Base-by-base conservation (phyloP, 495 filamentous ascomycete genomes). In the Penicillium paxilli region DNA sequence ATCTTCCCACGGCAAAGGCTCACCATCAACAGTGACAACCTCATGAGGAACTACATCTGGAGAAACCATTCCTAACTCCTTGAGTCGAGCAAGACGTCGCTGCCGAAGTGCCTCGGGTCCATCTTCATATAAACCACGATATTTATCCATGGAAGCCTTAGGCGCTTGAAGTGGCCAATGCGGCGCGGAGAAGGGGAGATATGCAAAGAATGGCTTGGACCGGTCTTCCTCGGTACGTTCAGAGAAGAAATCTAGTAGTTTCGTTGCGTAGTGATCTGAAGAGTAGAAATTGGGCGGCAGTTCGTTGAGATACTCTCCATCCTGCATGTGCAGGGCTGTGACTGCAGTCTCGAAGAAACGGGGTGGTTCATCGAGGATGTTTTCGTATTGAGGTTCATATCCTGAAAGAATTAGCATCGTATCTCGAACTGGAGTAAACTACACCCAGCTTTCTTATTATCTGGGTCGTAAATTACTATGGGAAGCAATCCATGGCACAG, bases 131-230 rank as follows among this genome's bases (percentile, higher is more conserved):
- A 64, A 40, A 14, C 74, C 74, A 21, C 67, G 61, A 50, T 78
- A 77, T 32, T 70, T 63, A 21, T 65, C 57, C 24, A 69, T 62
- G 22, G 57, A 59, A 23, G 71, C 61, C 30, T 63, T 53, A 0
- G 69, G 65, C 3, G 69, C 69, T 46, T 76, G 75, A 10, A 78
- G 50, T 5, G 75, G 75, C 73, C 75, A 78, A 49, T 78, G 73
- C 9, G 75, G 75, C 21, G 75, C 75, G 2, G 73, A 70, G 50
- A 71, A 78, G 1, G 75, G 69, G 4, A 72, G 44, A 45, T 73
- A 78, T 1, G 67, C 71, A 50, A 78, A 78, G 63, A 78, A 75
- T 4, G 73, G 70, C 35, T 64, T 57, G 30, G 68, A 56, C 24
- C 55, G 61, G 50, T 77, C 68, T 28, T 71, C 64, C 10, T 63